Evolutionary conservation across 2,329 filamentous ascomycete genomes (phyloP).

Genomic region (Fusarium nelsonii): DNA sequence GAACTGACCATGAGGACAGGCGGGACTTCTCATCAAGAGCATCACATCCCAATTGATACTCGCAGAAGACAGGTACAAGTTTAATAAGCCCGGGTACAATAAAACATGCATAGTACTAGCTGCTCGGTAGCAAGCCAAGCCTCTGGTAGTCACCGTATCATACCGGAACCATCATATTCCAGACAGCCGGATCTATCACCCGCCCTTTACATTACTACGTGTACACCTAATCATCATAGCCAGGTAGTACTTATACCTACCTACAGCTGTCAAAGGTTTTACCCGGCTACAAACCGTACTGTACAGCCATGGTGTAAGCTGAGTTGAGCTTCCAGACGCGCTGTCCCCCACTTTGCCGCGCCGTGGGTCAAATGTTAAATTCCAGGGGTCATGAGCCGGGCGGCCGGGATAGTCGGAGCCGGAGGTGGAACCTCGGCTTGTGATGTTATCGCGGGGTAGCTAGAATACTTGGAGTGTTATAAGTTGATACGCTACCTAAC

Average conservation of each 20-base stretch:
- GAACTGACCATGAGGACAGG: not conserved
- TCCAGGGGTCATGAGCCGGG: not conserved
- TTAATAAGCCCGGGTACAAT: not conserved
- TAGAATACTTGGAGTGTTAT: not conserved
- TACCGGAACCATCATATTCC: not conserved
- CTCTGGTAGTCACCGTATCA: not conserved
- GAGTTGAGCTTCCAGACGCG: slow-evolving; percentile 6
- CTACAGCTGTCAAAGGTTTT: not conserved
- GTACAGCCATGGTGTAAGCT: slow-evolving; percentile 1
- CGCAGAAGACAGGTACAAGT: not conserved
- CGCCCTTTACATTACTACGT: not conserved
- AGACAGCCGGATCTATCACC: not conserved
- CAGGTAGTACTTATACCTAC: no score
- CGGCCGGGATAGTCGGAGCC: not conserved
- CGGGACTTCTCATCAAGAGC: not conserved
- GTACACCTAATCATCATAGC: not conserved
- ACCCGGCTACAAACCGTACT: not conserved
- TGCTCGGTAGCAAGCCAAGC: not conserved
- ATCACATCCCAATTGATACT: not conserved
- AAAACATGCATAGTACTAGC: not conserved
- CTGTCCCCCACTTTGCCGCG: slow-evolving; percentile 8
- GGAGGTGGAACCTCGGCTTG: slow-evolving; percentile 41
- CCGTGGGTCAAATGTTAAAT: not conserved
- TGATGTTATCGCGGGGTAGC: slow-evolving; percentile 35
- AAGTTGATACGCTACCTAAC: not conserved